phyloP scores from a whole-genome alignment of 179 eudicot genomes.

The Nepenthes alata region DNA sequence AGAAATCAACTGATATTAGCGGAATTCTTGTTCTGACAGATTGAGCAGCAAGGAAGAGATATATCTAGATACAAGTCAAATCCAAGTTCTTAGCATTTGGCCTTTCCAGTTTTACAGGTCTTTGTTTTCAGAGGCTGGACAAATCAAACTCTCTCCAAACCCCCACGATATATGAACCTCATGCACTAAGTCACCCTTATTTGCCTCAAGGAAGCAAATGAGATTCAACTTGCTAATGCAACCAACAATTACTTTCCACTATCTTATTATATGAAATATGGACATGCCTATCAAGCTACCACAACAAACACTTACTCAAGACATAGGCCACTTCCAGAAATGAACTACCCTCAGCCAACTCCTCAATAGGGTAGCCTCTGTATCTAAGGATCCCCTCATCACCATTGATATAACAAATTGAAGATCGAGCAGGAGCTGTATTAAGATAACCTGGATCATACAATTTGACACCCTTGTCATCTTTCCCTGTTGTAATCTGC shows the following conservation, averaged over 20 bases:
- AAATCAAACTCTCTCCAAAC: too few species aligned
- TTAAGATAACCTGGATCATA: slow-evolving; percentile 98
- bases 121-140: too few species aligned
- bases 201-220: too few species aligned
- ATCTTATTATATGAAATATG: background rate
- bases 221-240: too few species aligned
- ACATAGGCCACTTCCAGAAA: slow-evolving; percentile 92
- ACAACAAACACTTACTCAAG: slow-evolving; percentile 48
- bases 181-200: too few species aligned
- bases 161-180: too few species aligned
- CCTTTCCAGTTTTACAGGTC: too few species aligned
- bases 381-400: slow-evolving; percentile 95
- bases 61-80: too few species aligned
- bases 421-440: slow-evolving; percentile 91
- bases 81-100: too few species aligned
- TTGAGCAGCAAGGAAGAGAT: too few species aligned
- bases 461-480: slow-evolving; percentile 88
- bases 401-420: slow-evolving; percentile 94
- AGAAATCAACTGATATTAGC: background rate
- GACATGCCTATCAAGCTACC: slow-evolving; percentile 3
- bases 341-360: slow-evolving; percentile 86
- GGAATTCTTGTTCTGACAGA: too few species aligned
- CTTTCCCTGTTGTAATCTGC: slow-evolving; percentile 72
- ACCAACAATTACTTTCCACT: too few species aligned
- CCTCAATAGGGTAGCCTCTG: slow-evolving; percentile 92